These are phyloP conservation scores for Lachnellula subtilissima DNA, from an alignment of 2,329 filamentous ascomycete genomes.

Conservation along the genomic window DNA sequence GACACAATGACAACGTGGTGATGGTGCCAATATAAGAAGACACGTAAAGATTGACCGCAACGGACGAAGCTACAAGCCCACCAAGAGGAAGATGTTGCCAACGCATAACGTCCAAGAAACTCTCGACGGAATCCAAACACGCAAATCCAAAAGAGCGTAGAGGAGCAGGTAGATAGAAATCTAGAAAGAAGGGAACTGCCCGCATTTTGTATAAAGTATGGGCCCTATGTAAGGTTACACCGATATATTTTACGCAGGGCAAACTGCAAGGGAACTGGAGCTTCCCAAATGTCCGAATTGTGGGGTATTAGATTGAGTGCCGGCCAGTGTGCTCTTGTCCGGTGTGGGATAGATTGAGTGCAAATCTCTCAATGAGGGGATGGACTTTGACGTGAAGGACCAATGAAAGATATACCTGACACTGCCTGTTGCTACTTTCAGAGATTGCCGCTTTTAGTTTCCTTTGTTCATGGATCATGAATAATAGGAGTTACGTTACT, in stretches of 20 bases:
- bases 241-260: no score
- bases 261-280: no score
- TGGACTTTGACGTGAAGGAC: no score
- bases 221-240: no score
- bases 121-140: background rate
- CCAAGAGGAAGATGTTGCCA: constrained; percentile 12
- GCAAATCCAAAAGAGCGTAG: background rate
- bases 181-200: background rate
- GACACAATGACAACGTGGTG: constrained; percentile 30
- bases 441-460: no score
- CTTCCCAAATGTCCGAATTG: background rate
- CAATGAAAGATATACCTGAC: no score
- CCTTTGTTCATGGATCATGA: background rate
- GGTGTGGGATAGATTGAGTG: no score
- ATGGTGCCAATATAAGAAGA: constrained; percentile 36
- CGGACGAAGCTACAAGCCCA: constrained; percentile 16
- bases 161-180: background rate
- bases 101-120: constrained; percentile 13
- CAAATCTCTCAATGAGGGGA: no score
- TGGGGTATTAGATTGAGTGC: no score
- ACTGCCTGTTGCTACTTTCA: no score
- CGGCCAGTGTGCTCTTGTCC: no score
- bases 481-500: no score
- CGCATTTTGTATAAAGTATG: background rate
- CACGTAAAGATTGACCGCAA: constrained; percentile 32